Evolutionary conservation across 2,329 filamentous ascomycete genomes (phyloP), one percentile per base, ranked within the genome.

Genomic region (Lachnellula willkommii): DNA sequence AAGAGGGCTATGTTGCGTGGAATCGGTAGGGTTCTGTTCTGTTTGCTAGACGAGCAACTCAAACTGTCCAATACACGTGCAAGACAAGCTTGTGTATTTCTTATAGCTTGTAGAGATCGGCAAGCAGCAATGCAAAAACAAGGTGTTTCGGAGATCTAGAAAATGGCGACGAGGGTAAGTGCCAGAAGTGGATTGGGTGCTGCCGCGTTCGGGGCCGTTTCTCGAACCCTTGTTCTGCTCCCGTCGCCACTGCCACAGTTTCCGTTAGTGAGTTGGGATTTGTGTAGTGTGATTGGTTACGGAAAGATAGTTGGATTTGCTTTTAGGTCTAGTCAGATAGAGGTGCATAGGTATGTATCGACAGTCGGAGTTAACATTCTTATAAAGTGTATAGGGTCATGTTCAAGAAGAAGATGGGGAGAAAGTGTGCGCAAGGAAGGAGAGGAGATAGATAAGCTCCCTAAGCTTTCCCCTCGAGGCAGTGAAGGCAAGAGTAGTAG

Each of bases 221-320:
- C 12, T n/a, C 15, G 20, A 47, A 55, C 20, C 53, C 53, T 51
- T 46, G 53, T 47, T 17, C 45, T 28, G 53, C 40, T 55, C 32
- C 26, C 24, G 53, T 47, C 55, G 50, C 58, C 51, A 57, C 47
- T 60, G 54, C 58, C 43, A 60, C 52, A 54, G 47, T 60, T 54
- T 56, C 52, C 56, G 57, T 54, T 52, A 7, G 20, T 24, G 43
- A 20, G 49, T 20, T n/a, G 39, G 11, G 22, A 28, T 11, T 43
- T 43, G 15, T 35, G 12, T 4, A 35, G 45, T 20, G 7, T 63
- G 60, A 63, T 63, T 63, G 60, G 60, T 22, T 47, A 53, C 42
- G 17, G 39, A 26, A 26, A 32, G 26, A n/a, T 20, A 9, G 43
- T 51, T 28, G 48, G 20, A 40, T 39, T 40, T 36, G 20, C 35